Evolutionary conservation across 2,329 filamentous ascomycete species (phyloP), one percentile per base, ranked within the genome.

Genomic region (Byssochlamys sp.): DNA sequence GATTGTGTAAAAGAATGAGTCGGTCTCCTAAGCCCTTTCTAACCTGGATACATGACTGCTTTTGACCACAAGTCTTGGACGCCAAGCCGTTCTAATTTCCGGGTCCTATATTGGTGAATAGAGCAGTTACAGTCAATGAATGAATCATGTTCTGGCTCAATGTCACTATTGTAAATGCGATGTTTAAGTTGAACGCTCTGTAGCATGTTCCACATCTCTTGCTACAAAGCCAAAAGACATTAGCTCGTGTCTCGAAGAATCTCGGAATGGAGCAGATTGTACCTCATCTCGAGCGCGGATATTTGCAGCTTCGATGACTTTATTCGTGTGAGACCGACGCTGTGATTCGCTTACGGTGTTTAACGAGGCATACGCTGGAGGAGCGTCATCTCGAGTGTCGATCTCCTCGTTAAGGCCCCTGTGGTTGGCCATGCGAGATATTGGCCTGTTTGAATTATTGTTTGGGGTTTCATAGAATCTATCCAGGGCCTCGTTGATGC

Each of bases 31-130:
- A 61, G 57, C 71, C 67, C 58, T 70, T 65, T 49, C 59, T 70
- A 70, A 62, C 76, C 75, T 33, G 76, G 76, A 61, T 78, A 79
- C 69, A 77, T 75, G 55, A 79, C 77, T 1, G 77, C 77, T 57
- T 71, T 70, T 19, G 71, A 71, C 77, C 77, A 79, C 61, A 67
- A 67, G 4, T 75, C 66, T 55, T 76, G 74, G 2, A 77, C 68
- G 3, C 53, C 53, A 26, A 73, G 67, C 5, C 77, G 71, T n/a
- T 57, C 59, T 55, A 64, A 63, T 60, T 78, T 78, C 52, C 60
- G 64, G 14, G 58, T 59, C 54, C 71, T 61, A 59, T 77, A 79
- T 26, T 67, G 59, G 58, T 77, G 75, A 51, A 78, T 73, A 1
- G 66, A 57, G 58, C 77, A 79, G 45, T 56, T 56, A 60, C 77